phyloP scores from a whole-genome alignment of 768 basidiomycete genomes.

The Nidularia sp. region DNA sequence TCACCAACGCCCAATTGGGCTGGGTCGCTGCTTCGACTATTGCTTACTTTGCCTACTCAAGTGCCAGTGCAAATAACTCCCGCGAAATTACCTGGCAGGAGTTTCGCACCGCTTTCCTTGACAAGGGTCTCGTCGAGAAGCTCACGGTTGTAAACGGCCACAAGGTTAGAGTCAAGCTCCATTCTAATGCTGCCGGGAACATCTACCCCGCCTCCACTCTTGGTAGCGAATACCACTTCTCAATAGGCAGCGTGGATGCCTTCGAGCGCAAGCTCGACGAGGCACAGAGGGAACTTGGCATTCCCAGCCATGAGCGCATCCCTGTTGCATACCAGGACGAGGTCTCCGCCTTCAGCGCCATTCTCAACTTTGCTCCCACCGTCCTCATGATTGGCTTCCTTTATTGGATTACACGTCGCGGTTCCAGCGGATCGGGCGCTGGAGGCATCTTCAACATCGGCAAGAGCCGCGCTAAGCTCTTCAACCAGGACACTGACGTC shows the following conservation, averaged over 20 bases:
- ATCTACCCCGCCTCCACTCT: conserved; percentile 62
- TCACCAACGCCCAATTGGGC: conserved; percentile 52
- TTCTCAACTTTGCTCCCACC: conserved; percentile 93
- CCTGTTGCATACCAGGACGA: conserved; percentile 97
- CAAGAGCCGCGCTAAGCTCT: conserved; percentile 90
- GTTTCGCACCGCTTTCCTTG: conserved; percentile 94
- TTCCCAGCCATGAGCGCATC: conserved; percentile 89
- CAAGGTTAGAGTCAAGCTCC: conserved; percentile 88
- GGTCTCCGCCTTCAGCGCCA: conserved; percentile 75
- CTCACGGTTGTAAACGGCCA: conserved; percentile 88
- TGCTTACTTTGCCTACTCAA: conserved; percentile 63
- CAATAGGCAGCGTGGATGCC: conserved; percentile 94
- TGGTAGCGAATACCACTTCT: conserved; percentile 80
- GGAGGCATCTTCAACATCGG: conserved; percentile 97
- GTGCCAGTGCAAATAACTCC: conserved; percentile 48
- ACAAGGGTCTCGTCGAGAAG: conserved; percentile 93
- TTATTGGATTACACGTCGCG: conserved; percentile 81
- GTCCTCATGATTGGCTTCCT: conserved; percentile 87
- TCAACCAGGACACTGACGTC: conserved; percentile 96
- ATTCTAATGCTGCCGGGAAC: conserved; percentile 80
- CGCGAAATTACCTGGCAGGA: conserved; percentile 99
- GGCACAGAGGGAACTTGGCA: conserved; percentile 88
- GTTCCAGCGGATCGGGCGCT: conserved; percentile 56
- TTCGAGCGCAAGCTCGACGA: conserved; percentile 96
- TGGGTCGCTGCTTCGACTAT: conserved; percentile 52